These are phyloP conservation scores for Yarrowia yakushimensis DNA, from an alignment of 805 yeast genomes.

Conservation along the genomic window DNA sequence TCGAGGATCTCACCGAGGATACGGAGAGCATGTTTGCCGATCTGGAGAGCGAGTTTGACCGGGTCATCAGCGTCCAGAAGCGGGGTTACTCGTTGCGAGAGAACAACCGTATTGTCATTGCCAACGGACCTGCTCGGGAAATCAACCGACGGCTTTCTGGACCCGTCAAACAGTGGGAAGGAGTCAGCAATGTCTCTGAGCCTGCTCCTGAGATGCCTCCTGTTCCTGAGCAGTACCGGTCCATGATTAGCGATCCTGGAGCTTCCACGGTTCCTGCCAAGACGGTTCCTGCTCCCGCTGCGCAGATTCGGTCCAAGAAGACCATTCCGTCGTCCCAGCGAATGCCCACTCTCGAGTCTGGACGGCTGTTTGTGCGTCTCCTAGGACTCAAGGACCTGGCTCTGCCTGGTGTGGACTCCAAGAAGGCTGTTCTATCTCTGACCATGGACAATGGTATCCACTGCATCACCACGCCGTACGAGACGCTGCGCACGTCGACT, in stretches of 20 bases:
- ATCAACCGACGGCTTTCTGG: conserved; percentile 11
- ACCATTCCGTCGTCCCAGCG: conserved; percentile 15
- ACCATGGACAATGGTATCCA: conserved; percentile 75
- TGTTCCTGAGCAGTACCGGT: conserved; percentile 2
- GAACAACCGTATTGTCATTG: conserved; percentile 30
- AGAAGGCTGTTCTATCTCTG: conserved; percentile 48
- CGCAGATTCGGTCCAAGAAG: neutral
- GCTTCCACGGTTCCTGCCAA: neutral
- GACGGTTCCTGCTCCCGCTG: neutral
- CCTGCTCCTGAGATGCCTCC: conserved; percentile 13
- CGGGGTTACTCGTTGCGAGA: conserved; percentile 33
- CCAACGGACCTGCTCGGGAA: conserved; percentile 26
- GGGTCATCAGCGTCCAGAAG: conserved; percentile 30
- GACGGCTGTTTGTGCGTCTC: conserved; percentile 33
- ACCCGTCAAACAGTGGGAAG: conserved; percentile 7
- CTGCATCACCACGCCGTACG: conserved; percentile 61
- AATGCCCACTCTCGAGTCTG: conserved; percentile 27
- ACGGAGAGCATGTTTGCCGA: conserved; percentile 31
- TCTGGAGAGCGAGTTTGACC: conserved; percentile 32
- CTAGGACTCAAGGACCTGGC: conserved; percentile 37
- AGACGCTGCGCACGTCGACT: conserved; percentile 31
- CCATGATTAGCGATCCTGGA: neutral
- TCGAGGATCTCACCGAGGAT: conserved; percentile 26
- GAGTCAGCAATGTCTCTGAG: neutral
- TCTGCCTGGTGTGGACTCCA: conserved; percentile 44